Evolutionary conservation across 179 eudicot genomes (phyloP).

Genomic region (Nepenthes alata): DNA sequence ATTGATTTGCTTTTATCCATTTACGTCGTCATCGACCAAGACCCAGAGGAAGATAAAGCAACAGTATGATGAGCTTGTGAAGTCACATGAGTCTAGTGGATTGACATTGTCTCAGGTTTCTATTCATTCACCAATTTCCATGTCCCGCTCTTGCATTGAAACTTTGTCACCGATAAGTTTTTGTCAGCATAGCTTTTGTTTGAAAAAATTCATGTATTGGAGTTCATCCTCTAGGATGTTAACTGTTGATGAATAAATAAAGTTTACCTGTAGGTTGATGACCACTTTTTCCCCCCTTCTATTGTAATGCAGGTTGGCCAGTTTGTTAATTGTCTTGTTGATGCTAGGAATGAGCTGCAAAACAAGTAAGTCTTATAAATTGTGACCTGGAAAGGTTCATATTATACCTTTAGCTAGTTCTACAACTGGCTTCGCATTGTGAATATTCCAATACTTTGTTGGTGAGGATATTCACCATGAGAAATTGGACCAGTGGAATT

Average conservation of each 20-base stretch:
- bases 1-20: constrained; percentile 47
- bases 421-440: too few species aligned
- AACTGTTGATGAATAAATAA: too few species aligned
- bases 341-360: constrained; percentile 48
- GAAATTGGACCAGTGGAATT: too few species aligned
- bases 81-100: constrained; percentile 42
- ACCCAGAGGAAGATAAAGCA: constrained; percentile 64
- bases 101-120: constrained; percentile 56
- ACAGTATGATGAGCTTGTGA: constrained; percentile 63
- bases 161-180: too few species aligned
- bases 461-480: too few species aligned
- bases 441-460: too few species aligned
- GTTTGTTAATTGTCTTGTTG: constrained; percentile 55
- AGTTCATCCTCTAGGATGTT: too few species aligned
- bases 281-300: too few species aligned
- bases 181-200: too few species aligned
- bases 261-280: too few species aligned
- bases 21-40: constrained; percentile 53
- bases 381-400: neutral
- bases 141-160: neutral
- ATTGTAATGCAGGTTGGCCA: constrained; percentile 40
- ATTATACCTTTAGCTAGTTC: too few species aligned
- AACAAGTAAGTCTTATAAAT: constrained; percentile 39
- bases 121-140: neutral
- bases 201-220: too few species aligned